Evolutionary conservation across 768 basidiomycete genomes (phyloP).

Genomic region (Tulasnella sp.): DNA sequence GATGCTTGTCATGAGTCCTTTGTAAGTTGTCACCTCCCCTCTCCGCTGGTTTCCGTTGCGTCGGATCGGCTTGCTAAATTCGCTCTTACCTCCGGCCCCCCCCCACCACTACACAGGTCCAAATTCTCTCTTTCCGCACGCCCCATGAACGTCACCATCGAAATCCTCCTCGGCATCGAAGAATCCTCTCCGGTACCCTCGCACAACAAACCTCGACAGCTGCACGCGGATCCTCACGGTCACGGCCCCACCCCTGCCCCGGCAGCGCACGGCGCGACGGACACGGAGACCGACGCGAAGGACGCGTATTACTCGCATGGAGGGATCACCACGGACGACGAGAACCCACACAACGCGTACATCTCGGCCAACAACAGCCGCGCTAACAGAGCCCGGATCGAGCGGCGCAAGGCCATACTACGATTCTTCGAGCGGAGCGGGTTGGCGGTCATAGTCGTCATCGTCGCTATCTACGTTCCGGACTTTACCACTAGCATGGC

Average conservation of each 20-base stretch:
- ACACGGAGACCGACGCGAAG: constrained; percentile 28
- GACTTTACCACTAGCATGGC: constrained; percentile 83
- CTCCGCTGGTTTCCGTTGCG: constrained; percentile 28
- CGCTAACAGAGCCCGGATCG: neutral
- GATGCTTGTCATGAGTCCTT: constrained; percentile 76
- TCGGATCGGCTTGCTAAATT: constrained; percentile 21
- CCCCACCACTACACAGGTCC: constrained; percentile 48
- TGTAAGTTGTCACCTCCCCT: constrained; percentile 47
- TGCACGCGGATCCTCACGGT: constrained; percentile 34
- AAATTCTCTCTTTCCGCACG: constrained; percentile 84
- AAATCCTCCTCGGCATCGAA: constrained; percentile 70
- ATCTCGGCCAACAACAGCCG: constrained; percentile 5
- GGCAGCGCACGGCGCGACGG: constrained; percentile 16
- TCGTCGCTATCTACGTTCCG: constrained; percentile 70
- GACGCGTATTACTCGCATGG: constrained; percentile 34
- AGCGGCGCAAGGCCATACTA: constrained; percentile 30
- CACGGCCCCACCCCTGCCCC: neutral
- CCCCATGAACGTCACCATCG: constrained; percentile 82
- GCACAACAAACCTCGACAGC: constrained; percentile 16
- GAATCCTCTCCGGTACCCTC: constrained; percentile 30
- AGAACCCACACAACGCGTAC: constrained; percentile 13
- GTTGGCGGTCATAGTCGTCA: constrained; percentile 58
- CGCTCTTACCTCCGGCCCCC: neutral
- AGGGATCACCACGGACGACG: constrained; percentile 40
- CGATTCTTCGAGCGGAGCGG: constrained; percentile 52